phyloP scores from a whole-genome alignment of 495 filamentous ascomycete genomes.

The Rhypophila decipiens region DNA sequence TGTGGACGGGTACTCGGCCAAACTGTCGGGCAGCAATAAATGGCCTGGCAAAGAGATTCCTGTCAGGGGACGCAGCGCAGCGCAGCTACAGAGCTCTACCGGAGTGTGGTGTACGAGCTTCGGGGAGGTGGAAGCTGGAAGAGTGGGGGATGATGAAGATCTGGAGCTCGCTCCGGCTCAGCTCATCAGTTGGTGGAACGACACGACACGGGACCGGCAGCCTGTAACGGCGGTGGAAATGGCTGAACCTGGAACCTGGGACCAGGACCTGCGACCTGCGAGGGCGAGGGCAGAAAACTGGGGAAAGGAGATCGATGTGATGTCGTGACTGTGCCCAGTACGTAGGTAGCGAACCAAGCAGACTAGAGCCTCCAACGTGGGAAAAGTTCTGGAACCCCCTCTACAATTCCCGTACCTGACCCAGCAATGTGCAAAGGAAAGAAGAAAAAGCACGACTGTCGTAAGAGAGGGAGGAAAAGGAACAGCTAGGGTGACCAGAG shows the following conservation, averaged over 20 bases:
- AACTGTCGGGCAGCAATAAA: constrained; percentile 31
- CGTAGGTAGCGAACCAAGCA: neutral
- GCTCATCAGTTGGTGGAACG: no score
- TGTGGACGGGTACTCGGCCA: constrained; percentile 9
- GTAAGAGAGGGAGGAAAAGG: no score
- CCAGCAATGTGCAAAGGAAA: neutral
- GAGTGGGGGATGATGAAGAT: constrained; percentile 16
- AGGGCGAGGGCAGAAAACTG: neutral
- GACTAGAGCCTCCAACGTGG: neutral
- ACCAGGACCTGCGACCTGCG: no score
- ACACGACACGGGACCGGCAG: constrained; percentile 17
- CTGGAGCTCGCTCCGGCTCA: constrained; percentile 10
- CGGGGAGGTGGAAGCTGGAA: constrained; percentile 3
- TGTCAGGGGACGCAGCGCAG: neutral
- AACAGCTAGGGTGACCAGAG: no score
- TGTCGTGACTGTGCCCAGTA: no score
- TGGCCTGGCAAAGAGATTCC: neutral
- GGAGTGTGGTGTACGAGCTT: constrained; percentile 7
- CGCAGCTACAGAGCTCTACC: constrained; percentile 5
- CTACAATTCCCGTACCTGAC: neutral
- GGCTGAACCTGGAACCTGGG: neutral
- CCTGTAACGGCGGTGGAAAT: constrained; percentile 5
- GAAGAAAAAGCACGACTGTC: neutral
- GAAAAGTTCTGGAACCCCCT: neutral
- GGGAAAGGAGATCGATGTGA: neutral